Evolutionary conservation across 257 asterid genomes (phyloP).

Genomic region (Nicotiana obtusifolia): DNA sequence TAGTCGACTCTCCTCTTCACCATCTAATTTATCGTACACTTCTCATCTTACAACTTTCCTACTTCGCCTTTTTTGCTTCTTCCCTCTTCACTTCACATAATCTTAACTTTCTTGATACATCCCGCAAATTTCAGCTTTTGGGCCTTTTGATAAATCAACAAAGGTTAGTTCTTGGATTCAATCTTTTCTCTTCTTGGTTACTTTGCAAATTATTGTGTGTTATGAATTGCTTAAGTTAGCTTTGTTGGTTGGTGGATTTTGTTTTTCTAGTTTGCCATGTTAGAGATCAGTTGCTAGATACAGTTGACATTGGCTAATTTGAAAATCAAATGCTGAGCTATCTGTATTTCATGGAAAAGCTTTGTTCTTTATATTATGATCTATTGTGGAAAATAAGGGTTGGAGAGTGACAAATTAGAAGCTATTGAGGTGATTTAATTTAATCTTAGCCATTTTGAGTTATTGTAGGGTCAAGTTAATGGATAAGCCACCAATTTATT

Average conservation of each 20-base stretch:
- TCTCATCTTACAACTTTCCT: neutral
- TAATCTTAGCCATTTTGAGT: neutral
- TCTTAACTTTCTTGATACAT: neutral
- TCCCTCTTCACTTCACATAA: neutral
- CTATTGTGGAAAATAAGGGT: neutral
- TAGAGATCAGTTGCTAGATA: neutral
- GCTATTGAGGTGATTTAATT: neutral
- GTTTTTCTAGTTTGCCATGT: neutral
- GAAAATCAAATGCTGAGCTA: neutral
- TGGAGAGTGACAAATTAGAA: neutral
- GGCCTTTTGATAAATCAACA: neutral
- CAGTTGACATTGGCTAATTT: neutral
- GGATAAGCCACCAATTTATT: neutral
- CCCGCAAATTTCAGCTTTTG: neutral
- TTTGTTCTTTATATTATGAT: neutral
- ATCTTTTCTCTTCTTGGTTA: neutral
- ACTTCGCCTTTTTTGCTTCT: neutral
- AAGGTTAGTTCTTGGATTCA: neutral
- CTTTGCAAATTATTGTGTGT: neutral
- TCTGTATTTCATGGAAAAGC: neutral
- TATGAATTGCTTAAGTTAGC: neutral
- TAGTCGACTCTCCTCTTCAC: conserved; percentile 2
- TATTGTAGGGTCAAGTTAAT: neutral
- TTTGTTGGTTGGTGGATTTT: neutral
- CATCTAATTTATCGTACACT: neutral